Evolutionary conservation across 208 protist species (phyloP).

Genomic region (Acanthamoeba healyi): DNA sequence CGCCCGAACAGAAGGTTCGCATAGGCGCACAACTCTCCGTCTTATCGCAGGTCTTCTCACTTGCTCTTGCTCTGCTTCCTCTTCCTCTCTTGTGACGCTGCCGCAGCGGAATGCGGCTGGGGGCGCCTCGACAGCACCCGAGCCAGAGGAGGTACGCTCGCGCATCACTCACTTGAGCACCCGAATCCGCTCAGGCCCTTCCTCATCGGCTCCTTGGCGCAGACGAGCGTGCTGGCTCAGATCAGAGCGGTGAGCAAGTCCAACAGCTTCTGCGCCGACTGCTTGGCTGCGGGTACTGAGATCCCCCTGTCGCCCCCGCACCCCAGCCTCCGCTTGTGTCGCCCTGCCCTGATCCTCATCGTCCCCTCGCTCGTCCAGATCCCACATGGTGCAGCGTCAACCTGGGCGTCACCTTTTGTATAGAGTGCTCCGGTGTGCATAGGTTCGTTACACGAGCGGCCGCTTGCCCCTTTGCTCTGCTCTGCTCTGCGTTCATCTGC

Average conservation of each 20-base stretch:
- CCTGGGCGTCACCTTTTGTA: constrained; percentile 89
- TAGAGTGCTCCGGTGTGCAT: constrained; percentile 88
- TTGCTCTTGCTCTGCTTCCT: neutral
- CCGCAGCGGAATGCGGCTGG: neutral
- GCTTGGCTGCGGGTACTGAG: neutral
- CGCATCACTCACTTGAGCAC: no score
- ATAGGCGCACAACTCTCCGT: neutral
- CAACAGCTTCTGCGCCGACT: constrained; percentile 57
- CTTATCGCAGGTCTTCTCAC: neutral
- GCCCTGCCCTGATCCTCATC: no score
- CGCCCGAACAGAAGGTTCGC: neutral
- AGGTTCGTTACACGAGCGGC: neutral
- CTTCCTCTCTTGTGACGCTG: no score
- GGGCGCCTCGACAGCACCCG: neutral
- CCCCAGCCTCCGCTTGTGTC: no score
- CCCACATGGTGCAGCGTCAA: constrained; percentile 85
- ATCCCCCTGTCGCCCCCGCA: no score
- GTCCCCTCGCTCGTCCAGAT: neutral
- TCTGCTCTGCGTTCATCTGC: neutral
- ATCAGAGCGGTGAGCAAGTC: neutral
- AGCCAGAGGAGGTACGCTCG: neutral
- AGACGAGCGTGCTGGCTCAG: neutral
- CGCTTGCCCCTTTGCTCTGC: no score
- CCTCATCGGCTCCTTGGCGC: no score
- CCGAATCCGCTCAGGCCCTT: no score